These are phyloP conservation scores for Xerocomellus amylosporus DNA, from an alignment of 768 basidiomycete species.

Conservation along the genomic window DNA sequence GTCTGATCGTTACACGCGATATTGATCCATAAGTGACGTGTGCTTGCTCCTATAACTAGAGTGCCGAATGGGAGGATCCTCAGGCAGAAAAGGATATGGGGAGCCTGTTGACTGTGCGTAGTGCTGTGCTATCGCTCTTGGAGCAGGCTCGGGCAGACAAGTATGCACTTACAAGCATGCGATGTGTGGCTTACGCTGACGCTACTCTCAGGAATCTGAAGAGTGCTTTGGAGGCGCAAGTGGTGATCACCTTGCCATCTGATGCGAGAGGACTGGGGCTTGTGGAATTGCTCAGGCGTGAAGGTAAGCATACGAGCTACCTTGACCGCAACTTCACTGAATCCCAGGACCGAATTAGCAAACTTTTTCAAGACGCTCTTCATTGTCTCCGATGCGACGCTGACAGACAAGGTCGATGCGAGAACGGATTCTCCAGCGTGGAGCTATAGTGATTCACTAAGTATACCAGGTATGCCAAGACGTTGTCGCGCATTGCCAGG, in stretches of 20 bases:
- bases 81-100: conserved; percentile 62
- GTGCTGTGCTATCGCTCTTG: conserved; percentile 59
- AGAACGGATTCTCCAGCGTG: conserved; percentile 43
- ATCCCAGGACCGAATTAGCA: conserved; percentile 39
- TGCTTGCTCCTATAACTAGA: conserved; percentile 34
- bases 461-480: conserved; percentile 44
- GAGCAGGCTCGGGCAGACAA: conserved; percentile 76
- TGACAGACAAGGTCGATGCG: conserved; percentile 47
- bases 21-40: not conserved
- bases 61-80: conserved; percentile 58
- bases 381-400: conserved; percentile 69
- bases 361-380: conserved; percentile 68
- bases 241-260: conserved; percentile 58
- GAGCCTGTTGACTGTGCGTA: conserved; percentile 57
- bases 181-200: conserved; percentile 1
- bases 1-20: conserved; percentile 21
- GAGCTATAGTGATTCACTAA: conserved; percentile 45
- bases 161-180: conserved; percentile 39
- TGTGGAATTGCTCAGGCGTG: conserved; percentile 46
- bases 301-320: conserved; percentile 21
- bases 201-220: conserved; percentile 55
- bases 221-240: conserved; percentile 74
- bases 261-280: conserved; percentile 25
- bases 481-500: not conserved
- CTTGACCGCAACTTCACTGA: not conserved